A percentile compares a stretch with the other conserved stretches of the same genome.
Evolutionary conservation across 1,284 basidiomycete genomes (phyloP).

Genomic region (Austroboletus novae-zelandiae): DNA sequence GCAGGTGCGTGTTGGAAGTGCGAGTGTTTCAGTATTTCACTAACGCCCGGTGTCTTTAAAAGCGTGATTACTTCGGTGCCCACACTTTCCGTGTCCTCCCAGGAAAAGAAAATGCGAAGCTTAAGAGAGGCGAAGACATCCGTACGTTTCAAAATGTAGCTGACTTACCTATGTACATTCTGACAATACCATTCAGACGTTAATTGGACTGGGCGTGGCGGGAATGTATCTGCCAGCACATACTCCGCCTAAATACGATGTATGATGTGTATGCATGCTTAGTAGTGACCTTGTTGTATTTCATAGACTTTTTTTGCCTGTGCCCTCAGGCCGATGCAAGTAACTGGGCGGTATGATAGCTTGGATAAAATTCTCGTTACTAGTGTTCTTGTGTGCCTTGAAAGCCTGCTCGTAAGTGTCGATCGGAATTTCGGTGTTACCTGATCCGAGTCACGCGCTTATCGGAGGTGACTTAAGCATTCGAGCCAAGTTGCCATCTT

Average conservation of each 20-base stretch:
- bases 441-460: too few relatives aligned
- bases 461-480: too few relatives aligned
- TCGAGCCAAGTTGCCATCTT: background rate
- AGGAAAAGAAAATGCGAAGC: constrained; percentile 82
- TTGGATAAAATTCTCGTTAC: constrained; percentile 6
- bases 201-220: constrained; percentile 94
- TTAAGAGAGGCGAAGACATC: constrained; percentile 83
- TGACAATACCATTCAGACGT: constrained; percentile 50
- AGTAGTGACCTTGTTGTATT: constrained; percentile 1
- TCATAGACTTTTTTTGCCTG: constrained; percentile 15
- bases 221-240: constrained; percentile 88
- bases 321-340: constrained; percentile 8
- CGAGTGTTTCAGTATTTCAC: background rate
- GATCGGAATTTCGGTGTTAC: too few relatives aligned
- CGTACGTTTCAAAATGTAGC: constrained; percentile 50
- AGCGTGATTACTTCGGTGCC: constrained; percentile 92
- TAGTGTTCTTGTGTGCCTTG: too few relatives aligned
- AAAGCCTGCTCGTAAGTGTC: too few relatives aligned
- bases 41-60: constrained; percentile 33
- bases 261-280: background rate
- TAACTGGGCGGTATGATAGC: constrained; percentile 9
- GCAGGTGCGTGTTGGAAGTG: constrained; percentile 51
- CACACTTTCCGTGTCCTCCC: constrained; percentile 93
- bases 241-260: constrained; percentile 75
- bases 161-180: constrained; percentile 5